Conservation (phyloP, 2,329 filamentous ascomycete genomes). For the Nigrospora oryzae region DNA sequence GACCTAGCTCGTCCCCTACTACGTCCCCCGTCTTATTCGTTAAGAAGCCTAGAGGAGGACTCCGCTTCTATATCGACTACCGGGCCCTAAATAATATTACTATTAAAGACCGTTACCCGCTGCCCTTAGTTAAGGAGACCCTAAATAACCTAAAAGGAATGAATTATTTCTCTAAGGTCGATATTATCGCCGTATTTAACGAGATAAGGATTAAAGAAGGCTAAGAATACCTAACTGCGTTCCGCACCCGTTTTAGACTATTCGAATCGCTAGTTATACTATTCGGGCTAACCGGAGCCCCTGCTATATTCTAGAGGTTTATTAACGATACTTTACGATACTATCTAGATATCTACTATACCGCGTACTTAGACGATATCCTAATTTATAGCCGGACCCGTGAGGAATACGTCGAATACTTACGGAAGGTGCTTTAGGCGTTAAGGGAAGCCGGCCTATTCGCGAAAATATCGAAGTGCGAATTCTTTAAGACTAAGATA, state of each 20-base stretch:
- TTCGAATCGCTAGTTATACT: no score
- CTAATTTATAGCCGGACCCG: background rate
- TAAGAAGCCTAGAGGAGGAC: no score
- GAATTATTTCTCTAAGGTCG: no score
- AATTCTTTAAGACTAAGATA: background rate
- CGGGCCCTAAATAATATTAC: background rate
- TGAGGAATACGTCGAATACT: background rate
- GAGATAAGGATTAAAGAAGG: no score
- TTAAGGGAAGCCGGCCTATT: background rate
- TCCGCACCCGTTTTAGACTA: no score
- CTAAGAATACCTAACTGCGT: no score
- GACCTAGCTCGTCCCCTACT: background rate
- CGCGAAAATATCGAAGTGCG: background rate
- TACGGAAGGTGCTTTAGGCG: background rate
- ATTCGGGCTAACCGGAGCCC: no score
- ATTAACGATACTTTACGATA: no score
- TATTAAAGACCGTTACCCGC: background rate
- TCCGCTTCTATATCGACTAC: background rate
- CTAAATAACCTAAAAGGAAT: no score
- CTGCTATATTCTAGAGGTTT: no score
- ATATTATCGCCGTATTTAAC: no score
- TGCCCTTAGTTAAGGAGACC: no score
- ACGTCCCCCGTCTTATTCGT: background rate
- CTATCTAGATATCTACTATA: background rate
- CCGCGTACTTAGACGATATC: background rate